Percentiles rank a stretch among this genome's conserved stretches.
Evolutionary conservation across 179 eudicot genomes (phyloP).

Genomic region (Carnegiea gigantea): DNA sequence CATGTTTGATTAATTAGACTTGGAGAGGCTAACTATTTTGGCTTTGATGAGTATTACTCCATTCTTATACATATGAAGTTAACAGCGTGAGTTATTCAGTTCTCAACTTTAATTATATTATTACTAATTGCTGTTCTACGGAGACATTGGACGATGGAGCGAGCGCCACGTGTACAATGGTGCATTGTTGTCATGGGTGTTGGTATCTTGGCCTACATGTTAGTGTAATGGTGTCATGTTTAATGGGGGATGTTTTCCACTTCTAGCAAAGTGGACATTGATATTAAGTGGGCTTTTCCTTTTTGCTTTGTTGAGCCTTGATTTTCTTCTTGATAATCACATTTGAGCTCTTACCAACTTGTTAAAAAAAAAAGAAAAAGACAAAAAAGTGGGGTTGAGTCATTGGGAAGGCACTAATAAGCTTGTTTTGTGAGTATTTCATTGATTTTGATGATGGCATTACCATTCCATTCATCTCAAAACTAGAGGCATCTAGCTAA

Average conservation of each 20-base stretch:
- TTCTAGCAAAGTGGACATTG: neutral
- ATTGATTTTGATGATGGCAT: no score
- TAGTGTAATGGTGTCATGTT: slow-evolving; percentile 1
- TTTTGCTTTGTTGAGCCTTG: neutral
- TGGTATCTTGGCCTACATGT: slow-evolving; percentile 27
- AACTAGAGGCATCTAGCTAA: no score
- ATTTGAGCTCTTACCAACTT: no score
- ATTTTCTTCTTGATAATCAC: neutral
- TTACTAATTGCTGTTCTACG: neutral
- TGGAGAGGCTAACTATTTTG: neutral
- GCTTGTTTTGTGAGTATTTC: no score
- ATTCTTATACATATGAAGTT: no score
- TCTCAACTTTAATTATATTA: neutral
- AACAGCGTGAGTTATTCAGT: no score
- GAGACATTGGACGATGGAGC: neutral
- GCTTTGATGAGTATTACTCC: neutral
- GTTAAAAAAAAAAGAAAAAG: no score
- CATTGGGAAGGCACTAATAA: no score
- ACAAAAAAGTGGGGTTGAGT: no score
- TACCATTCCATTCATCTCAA: no score
- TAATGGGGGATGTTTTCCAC: slow-evolving; percentile 23
- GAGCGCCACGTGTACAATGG: slow-evolving; percentile 2
- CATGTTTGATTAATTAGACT: neutral
- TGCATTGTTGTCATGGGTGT: slow-evolving; percentile 1
- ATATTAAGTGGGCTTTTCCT: neutral